Percentiles rank a stretch among this genome's conserved stretches.
Conservation (phyloP, 1,284 basidiomycete species). For the Ganoderma resinaceum region DNA sequence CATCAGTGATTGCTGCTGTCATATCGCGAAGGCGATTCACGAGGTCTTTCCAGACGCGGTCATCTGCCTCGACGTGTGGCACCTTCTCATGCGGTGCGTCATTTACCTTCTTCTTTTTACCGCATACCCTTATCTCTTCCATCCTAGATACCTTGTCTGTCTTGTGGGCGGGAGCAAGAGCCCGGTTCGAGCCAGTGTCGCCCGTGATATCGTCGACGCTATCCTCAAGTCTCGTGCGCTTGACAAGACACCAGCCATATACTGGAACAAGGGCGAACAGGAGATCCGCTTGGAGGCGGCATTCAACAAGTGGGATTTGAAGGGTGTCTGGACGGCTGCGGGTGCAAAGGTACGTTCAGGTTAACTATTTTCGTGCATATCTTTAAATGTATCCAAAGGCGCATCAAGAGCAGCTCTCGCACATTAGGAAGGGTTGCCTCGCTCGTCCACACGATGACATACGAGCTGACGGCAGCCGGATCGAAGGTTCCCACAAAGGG, state of each 20-base stretch:
- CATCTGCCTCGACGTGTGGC: conserved; percentile 27
- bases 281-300: conserved; percentile 15
- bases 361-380: background rate
- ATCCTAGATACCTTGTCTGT: background rate
- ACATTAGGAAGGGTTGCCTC: conserved; percentile 38
- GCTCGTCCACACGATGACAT: conserved; percentile 32
- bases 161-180: background rate
- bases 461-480: conserved; percentile 32
- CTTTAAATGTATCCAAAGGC: background rate
- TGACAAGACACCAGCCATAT: background rate
- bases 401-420: conserved; percentile 31
- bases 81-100: conserved; percentile 27
- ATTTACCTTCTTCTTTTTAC: background rate
- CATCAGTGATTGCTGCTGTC: conserved; percentile 37
- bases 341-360: conserved; percentile 15
- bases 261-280: conserved; percentile 29
- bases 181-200: background rate
- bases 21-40: conserved; percentile 24
- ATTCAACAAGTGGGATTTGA: background rate
- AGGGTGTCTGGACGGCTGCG: conserved; percentile 30
- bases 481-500: conserved; percentile 31
- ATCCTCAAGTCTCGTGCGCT: background rate
- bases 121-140: too few relatives aligned
- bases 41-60: conserved; percentile 15
- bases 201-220: background rate